phyloP scores from a whole-genome alignment of 305 asterid genomes.

The Fraxinus floribunda region DNA sequence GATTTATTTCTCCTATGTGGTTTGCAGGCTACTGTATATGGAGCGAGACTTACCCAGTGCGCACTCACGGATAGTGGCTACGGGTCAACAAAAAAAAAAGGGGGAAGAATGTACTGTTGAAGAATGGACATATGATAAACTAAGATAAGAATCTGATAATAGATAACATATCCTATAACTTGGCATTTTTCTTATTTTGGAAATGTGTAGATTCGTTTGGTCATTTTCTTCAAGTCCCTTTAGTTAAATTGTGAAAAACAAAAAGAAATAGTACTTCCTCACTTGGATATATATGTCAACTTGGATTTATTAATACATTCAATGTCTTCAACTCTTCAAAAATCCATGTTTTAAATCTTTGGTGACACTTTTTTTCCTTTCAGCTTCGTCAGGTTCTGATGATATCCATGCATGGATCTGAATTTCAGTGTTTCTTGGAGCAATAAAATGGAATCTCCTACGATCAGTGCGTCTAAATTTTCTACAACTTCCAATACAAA shows the following conservation, averaged over 20 bases:
- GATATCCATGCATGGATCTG: constrained; percentile 25
- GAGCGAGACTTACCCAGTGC: too few relatives aligned
- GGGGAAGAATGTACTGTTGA: too few relatives aligned
- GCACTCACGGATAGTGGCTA: too few relatives aligned
- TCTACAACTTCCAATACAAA: constrained; percentile 48
- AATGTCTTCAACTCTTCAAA: neutral
- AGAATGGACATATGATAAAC: neutral
- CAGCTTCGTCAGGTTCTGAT: neutral
- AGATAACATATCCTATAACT: neutral
- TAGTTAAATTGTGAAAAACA: neutral
- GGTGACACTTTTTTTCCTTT: too few relatives aligned
- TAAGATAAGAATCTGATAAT: neutral
- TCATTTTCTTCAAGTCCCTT: neutral
- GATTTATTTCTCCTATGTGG: too few relatives aligned
- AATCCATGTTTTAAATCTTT: too few relatives aligned
- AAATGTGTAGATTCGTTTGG: neutral
- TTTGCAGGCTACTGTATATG: too few relatives aligned
- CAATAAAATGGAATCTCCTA: constrained; percentile 35
- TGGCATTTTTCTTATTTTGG: constrained; percentile 2
- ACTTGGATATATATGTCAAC: neutral
- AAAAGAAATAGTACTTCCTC: neutral
- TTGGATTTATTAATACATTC: neutral
- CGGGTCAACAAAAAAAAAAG: too few relatives aligned
- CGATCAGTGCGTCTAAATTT: constrained; percentile 14
- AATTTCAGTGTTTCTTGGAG: constrained; percentile 55